Base-by-base conservation (phyloP, 73 alveolate genomes). In the Paramecium tetraurelia region DNA sequence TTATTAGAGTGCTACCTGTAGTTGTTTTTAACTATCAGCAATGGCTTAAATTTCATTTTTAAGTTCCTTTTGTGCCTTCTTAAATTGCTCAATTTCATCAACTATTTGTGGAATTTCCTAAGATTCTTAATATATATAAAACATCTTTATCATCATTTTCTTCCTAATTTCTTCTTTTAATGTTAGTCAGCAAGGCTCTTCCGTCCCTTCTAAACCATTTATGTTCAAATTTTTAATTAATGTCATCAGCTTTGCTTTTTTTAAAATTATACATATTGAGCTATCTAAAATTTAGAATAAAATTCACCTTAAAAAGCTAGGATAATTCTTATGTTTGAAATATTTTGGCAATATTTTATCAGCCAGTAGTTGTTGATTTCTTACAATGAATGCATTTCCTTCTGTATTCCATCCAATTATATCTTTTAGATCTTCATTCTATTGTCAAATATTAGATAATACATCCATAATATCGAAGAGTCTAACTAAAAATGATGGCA, bases 251-350 rank as follows among this genome's bases (percentile, higher is more conserved):
- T 80, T 80, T 80, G 24, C 63, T 31, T 35, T 80, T 80, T 41
- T 80, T 80, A 46, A 80, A 80, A 48, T 80, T 80, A 43, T 80
- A 80, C 90, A 80, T 80, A 24, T 80, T 80, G 75, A 80, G 57
- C 24, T 80, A 80, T 80, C 90, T 80, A 27, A 63, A 12, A 11
- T 14, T 63, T 53, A 53, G 33, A 63, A 18, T 80, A 29, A 72
- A 27, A 31, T 10, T 72, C 96, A 98, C 80, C 99, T 50, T 44
- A 98, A 97, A 92, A 98, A 98, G 58, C 99, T 96, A 5, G 99
- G 96, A 86, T 92, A 97, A 94, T 98, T 98, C 92, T 95, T 98
- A 92, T 98, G 99, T 84, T 98, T 98, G 89, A 95, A 98, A 94
- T 89, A 98, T 85, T 90, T 83, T n/a, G 99, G 99, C 38, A 98